phyloP scores from a whole-genome alignment of 2,329 filamentous ascomycete genomes.

The Clonostachys rosea region DNA sequence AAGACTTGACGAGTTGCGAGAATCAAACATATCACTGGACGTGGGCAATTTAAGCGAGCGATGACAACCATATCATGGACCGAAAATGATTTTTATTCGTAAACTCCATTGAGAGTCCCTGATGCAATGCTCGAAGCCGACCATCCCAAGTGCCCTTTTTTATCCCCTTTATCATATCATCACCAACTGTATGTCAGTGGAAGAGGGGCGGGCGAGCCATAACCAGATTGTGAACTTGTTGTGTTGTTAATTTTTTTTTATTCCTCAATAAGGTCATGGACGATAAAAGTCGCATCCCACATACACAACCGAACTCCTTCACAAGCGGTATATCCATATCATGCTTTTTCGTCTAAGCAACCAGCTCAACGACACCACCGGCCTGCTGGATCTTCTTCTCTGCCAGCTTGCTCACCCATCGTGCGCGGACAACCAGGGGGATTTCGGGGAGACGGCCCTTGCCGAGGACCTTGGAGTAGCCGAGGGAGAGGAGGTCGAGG shows the following conservation, averaged over 20 bases:
- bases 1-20: too few relatives aligned
- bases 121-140: constrained; percentile 37
- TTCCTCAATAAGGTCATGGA: not conserved
- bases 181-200: too few relatives aligned
- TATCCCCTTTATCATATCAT: not conserved
- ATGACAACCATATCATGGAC: constrained; percentile 14
- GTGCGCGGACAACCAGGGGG: constrained; percentile 88
- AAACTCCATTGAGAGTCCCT: constrained; percentile 32
- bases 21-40: too few relatives aligned
- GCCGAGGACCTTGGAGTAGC: constrained; percentile 98
- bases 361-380: constrained; percentile 91
- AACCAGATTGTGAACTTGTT: not conserved
- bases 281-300: not conserved
- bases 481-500: constrained; percentile 93
- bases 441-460: constrained; percentile 95
- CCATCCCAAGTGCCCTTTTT: constrained; percentile 16
- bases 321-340: constrained; percentile 1
- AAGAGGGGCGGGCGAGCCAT: too few relatives aligned
- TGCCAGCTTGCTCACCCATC: constrained; percentile 93
- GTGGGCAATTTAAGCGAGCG: too few relatives aligned
- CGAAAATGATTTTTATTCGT: constrained; percentile 33
- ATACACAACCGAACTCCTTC: not conserved
- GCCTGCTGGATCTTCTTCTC: constrained; percentile 99
- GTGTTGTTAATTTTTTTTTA: constrained; percentile 1
- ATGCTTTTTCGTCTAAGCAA: constrained; percentile 60